A percentile compares a stretch with the other conserved stretches of the same genome.
Evolutionary conservation across 164 flowering plant genomes (phyloP).

Genomic region (Dillenia turbinata): DNA sequence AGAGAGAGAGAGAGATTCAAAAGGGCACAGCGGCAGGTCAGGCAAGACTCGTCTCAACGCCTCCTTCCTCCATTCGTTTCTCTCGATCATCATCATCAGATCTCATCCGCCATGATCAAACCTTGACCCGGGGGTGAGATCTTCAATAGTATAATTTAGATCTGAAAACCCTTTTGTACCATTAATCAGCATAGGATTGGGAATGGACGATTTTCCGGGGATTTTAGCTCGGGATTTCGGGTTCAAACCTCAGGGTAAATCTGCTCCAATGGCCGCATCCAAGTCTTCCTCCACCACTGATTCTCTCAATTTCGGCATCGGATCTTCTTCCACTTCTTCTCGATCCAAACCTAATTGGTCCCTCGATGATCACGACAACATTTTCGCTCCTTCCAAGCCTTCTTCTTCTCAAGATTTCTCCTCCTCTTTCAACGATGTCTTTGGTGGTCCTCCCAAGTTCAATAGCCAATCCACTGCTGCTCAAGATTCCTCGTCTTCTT

Average conservation of each 20-base stretch:
- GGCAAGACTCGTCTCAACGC: not conserved
- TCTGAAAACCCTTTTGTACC: not conserved
- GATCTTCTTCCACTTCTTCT: slow-evolving; percentile 24
- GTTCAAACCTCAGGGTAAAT: slow-evolving; percentile 58
- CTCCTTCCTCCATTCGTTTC: not conserved
- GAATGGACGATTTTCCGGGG: slow-evolving; percentile 63
- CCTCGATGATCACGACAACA: slow-evolving; percentile 34
- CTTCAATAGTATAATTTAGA: not conserved
- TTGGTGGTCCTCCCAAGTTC: slow-evolving; percentile 43
- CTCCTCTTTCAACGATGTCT: slow-evolving; percentile 33
- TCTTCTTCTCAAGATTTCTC: no score
- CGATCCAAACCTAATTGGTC: slow-evolving; percentile 14
- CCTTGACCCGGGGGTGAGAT: not conserved
- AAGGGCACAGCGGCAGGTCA: not conserved
- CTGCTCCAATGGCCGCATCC: slow-evolving; percentile 65
- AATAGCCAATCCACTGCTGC: slow-evolving; percentile 1
- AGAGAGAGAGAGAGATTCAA: slow-evolving; percentile 4
- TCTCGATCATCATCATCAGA: slow-evolving; percentile 1
- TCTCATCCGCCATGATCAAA: not conserved
- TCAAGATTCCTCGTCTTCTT: slow-evolving; percentile 2
- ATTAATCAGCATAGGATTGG: not conserved
- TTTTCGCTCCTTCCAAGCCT: slow-evolving; percentile 8
- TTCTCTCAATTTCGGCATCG: slow-evolving; percentile 21
- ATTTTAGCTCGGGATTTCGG: slow-evolving; percentile 56
- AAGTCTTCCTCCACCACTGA: slow-evolving; percentile 15